Base-by-base conservation (phyloP, 1,139 yeast genomes). In the Taphrina flavorubra region DNA sequence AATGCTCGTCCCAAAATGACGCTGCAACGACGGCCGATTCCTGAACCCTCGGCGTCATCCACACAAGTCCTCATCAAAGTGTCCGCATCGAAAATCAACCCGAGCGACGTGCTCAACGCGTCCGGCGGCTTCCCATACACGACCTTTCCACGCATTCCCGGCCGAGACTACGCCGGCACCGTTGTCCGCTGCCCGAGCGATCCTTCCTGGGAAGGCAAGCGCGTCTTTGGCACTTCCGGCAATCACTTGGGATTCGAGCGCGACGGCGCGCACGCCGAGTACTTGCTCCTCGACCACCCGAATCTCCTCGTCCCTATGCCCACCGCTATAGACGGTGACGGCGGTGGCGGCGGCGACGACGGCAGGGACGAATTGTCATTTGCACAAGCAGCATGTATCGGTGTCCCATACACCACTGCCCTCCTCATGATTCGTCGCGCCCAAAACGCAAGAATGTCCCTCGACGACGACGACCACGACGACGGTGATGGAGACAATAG, bases 231-330 rank as follows among this genome's bases (percentile, higher is more conserved):
- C 13, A 58, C 62, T 16, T 58, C 62, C n/a, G 62, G 62, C 40
- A 14, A 31, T 58, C 46, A 37, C 11, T 39, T 58, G 14, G 62
- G 62, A 25, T 58, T 58, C 53, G 39, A 5, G 31, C n/a, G 10
- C 20, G 62, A 58, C 34, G 62, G 62, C 14, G 62, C 62, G 7
- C 62, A 58, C 25, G 62, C 62, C 2, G 62, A 58, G 25, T 58
- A 44, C 42, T n/a, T 58, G 20, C 13, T 42, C 39, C 10, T 58
- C 25, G 51, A 42, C 25, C 31, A 25, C 31, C 2, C 25, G 7
- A 8, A 18, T 6, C 6, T 7, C 14, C 8, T 44, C 62, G 51
- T 34, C 10, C 6, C 7, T 1, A 58, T 58, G 62, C 62, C 62
- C 11, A 13, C 37, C 7, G 6, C n/a, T 6, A 14, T 42, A 8